A percentile compares a stretch with the other conserved stretches of the same genome.
These are phyloP conservation scores for Geosmithia morbida DNA, from an alignment of 2,329 filamentous ascomycete genomes.

Conservation along the genomic window DNA sequence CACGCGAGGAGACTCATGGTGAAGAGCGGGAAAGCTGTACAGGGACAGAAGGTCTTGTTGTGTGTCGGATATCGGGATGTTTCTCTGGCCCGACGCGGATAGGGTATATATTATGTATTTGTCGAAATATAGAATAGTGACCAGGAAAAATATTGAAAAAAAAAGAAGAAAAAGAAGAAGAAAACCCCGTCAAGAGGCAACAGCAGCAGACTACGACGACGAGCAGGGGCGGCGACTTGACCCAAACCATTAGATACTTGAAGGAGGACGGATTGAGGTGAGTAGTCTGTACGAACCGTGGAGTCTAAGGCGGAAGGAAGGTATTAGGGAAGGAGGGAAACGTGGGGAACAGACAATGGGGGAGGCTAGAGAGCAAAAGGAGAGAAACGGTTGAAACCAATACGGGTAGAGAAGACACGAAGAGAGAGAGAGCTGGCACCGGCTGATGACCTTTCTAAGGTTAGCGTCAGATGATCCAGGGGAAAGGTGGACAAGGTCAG, in stretches of 20 bases:
- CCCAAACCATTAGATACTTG: background rate
- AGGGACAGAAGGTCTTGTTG: background rate
- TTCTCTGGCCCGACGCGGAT: background rate
- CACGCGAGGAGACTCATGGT: constrained; percentile 38
- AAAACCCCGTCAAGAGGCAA: background rate
- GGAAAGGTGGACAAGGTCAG: background rate
- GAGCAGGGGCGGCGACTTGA: background rate
- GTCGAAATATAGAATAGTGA: background rate
- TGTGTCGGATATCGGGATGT: background rate
- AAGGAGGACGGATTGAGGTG: background rate
- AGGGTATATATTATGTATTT: no score
- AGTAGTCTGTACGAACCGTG: background rate
- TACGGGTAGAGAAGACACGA: no score
- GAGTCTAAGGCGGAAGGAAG: background rate
- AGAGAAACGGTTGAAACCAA: background rate
- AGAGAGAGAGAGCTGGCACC: background rate
- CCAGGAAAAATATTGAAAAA: no score
- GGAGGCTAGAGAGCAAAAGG: background rate
- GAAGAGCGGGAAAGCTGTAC: background rate
- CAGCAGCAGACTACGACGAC: background rate
- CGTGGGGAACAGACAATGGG: background rate
- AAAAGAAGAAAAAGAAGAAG: no score
- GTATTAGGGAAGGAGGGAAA: background rate
- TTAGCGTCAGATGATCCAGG: background rate
- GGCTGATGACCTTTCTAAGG: background rate